Evolutionary conservation across 2,329 filamentous ascomycete genomes (phyloP), one percentile per base, ranked within the genome.

Genomic region (Ophiostoma piceae): DNA sequence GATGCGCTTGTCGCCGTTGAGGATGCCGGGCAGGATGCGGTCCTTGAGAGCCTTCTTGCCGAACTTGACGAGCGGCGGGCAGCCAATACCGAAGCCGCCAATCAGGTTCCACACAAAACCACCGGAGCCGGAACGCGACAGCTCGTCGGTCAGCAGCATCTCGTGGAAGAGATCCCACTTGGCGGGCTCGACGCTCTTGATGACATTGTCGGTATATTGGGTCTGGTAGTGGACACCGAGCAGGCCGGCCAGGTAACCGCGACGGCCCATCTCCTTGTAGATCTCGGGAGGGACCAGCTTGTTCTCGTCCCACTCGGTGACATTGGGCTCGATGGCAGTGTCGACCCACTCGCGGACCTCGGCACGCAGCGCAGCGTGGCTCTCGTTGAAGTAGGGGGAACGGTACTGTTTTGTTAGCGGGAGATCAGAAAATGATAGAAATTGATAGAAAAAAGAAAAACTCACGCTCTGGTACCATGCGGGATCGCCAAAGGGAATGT

Each of bases 141-240:
- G 83, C 85, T 99, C 95, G 75, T 99, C 95, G 0, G 94, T 98
- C 71, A 99, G 79, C 64, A 98, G 85, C 87, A 98, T 86, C 85
- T 99, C 95, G 81, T 99, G 95, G 88, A 98, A 99, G 64, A 96
- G 87, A 82, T 99, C 95, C 94, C 94, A 99, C 79, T 95, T 90
- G 81, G 97, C 92, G 0, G 91, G 83, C 0, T 90, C 80, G 14
- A 99, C 95, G 67, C 88, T 90, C 81, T 91, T 87, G 75, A 97
- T 87, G 6, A 84, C 82, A 77, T 90, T 86, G 60, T 88, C 83
- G 29, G 88, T 88, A 77, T 94, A 89, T 74, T 96, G 82, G 71
- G 84, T 86, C 16, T 92, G 93, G 82, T 92, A 98, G 77, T 91
- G 84, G 72, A 92, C 86, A 74, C 94, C 95, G 73, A 99, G 84